Evolutionary conservation across 2,329 filamentous ascomycete genomes (phyloP).

Genomic region (Fusarium veterinarium): DNA sequence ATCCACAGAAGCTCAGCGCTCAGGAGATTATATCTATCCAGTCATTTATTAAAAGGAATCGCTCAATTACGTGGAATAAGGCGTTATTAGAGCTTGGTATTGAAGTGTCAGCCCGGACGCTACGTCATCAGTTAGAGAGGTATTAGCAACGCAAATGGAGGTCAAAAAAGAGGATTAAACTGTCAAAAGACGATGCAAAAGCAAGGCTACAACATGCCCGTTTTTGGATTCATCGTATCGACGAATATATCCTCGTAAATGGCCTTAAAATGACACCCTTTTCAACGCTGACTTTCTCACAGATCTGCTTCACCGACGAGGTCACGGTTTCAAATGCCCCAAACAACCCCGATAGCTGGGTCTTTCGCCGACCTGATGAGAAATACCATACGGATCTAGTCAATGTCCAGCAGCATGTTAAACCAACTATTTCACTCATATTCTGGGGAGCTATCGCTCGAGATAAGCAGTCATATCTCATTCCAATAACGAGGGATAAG

Average conservation of each 20-base stretch:
- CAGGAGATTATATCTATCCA: too few species aligned
- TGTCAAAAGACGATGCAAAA: not conserved
- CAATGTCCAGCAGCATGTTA: not conserved
- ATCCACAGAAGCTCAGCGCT: too few species aligned
- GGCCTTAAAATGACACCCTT: not conserved
- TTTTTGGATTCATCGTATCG: not conserved
- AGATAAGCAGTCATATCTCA: not conserved
- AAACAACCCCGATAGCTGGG: not conserved
- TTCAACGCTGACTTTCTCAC: not conserved
- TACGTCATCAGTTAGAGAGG: too few species aligned
- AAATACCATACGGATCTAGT: not conserved
- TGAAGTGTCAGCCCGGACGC: too few species aligned
- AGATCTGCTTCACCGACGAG: not conserved
- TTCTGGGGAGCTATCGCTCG: rapidly evolving
- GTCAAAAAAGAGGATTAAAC: not conserved
- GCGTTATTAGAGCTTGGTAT: too few species aligned
- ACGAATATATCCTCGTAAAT: not conserved
- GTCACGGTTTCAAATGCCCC: not conserved
- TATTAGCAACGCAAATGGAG: too few species aligned
- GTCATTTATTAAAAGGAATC: too few species aligned
- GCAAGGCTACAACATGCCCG: not conserved
- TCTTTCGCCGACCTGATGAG: not conserved
- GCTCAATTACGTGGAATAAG: too few species aligned
- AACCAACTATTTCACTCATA: not conserved
- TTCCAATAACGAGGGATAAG: not conserved